Base-by-base conservation (phyloP, 2,329 filamentous ascomycete species). In the Verticillium nonalfalfae region DNA sequence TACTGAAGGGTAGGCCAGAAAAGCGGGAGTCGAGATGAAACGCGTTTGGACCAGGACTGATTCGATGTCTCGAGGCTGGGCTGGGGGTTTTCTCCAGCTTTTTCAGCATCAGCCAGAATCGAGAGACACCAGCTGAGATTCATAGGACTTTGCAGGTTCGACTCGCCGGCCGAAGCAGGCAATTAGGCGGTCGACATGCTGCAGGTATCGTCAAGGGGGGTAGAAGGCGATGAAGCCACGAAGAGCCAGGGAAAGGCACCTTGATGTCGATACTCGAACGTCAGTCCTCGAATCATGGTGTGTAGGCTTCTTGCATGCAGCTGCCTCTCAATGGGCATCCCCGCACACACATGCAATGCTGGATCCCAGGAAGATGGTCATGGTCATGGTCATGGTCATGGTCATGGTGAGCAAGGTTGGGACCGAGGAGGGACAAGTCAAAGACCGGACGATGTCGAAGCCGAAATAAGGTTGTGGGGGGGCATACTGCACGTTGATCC, bases 381-480 rank as follows among this genome's bases (percentile, higher is more conserved):
- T n/a, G 45, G 21, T 21, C n/a, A 21, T 50, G 34, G 34, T 36
- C 34, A 36, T 36, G 35, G 35, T 36, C 9, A 36, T 36, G 26
- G 35, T 36, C n/a, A 52, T 52, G 45, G 21, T 52, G 45, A 26
- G 45, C 45, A 52, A 52, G 45, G 45, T 52, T 52, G 68, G 65
- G 67, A 63, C 64, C 63, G 55, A 21, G 9, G 35, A 57, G 35
- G 57, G 50, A 55, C 62, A 63, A 60, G 62, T 64, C 45, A 52
- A 52, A 52, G 45, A 52, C 45, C 67, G 68, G 71, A 69, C 66
- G 64, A 61, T 63, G 62, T 62, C 64, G 68, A 66, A 73, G 71
- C 72, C 71, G 72, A 73, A 73, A 68, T 73, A 73, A 74, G 68
- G 70, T 72, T 74, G 65, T 63, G 59, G 61, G 45, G 18, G 39